Conservation (phyloP, 228 moss, liverwort and hornwort species). For the Sphagnum magellanicum region DNA sequence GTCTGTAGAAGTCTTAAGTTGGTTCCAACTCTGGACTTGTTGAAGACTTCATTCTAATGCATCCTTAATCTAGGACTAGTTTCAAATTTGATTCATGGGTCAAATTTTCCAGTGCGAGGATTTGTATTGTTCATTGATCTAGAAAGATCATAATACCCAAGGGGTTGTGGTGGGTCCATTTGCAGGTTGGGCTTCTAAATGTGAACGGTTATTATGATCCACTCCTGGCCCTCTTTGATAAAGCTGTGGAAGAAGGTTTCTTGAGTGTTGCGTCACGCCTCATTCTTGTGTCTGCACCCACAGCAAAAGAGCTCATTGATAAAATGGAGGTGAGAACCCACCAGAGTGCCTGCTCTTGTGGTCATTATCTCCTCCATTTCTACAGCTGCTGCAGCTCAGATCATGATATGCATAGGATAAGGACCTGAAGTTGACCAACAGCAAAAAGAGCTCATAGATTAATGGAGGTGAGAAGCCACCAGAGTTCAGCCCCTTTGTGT, state of each 20-base stretch:
- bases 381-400: neutral
- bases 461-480: neutral
- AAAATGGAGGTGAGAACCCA: constrained; percentile 58
- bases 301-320: constrained; percentile 80
- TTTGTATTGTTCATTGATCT: neutral
- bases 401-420: neutral
- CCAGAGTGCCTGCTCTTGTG: neutral
- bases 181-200: constrained; percentile 85
- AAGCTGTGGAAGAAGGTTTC: constrained; percentile 92
- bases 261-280: constrained; percentile 59
- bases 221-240: constrained; percentile 75
- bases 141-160: neutral
- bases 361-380: neutral
- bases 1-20: no score
- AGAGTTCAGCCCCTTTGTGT: neutral
- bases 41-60: no score
- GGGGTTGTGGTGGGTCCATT: neutral
- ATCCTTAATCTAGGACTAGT: neutral
- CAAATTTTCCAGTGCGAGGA: neutral
- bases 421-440: neutral
- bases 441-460: neutral
- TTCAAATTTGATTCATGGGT: neutral
- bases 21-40: no score
- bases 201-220: constrained; percentile 90
- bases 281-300: constrained; percentile 86